Base-by-base conservation (phyloP, 2,329 filamentous ascomycete genomes). In the Xylariomycetidae sp. region DNA sequence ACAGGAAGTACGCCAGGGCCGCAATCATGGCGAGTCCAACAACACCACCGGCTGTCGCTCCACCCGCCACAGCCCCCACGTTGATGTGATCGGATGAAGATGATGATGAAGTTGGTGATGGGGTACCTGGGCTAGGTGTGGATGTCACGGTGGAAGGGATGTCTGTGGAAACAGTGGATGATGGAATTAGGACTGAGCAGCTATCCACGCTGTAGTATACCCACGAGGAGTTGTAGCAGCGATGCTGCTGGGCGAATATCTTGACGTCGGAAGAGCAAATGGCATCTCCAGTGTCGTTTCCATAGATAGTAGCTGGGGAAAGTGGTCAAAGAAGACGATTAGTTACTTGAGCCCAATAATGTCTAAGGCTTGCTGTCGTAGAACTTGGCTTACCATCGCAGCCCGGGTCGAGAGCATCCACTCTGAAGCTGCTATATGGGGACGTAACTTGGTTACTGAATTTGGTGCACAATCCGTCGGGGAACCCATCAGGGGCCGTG, bases 311-410 rank as follows among this genome's bases (percentile, higher is more conserved):
- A 12, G 10, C 6, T 16, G 6, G n/a, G n/a, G n/a, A n/a, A n/a
- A n/a, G n/a, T n/a, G n/a, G n/a, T n/a, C n/a, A n/a, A n/a, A n/a
- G n/a, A n/a, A n/a, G n/a, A n/a, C n/a, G n/a, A n/a, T n/a, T n/a
- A n/a, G n/a, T n/a, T n/a, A n/a, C n/a, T n/a, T n/a, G n/a, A n/a
- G n/a, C n/a, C n/a, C n/a, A n/a, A n/a, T n/a, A n/a, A n/a, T n/a
- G n/a, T n/a, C n/a, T n/a, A n/a, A n/a, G n/a, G n/a, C n/a, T n/a
- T n/a, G n/a, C n/a, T n/a, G n/a, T n/a, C n/a, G n/a, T n/a, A n/a
- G n/a, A n/a, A n/a, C n/a, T n/a, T n/a, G 6, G 23, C 30, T n/a
- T 31, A 31, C 30, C 22, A n/a, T 4, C 12, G 22, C 30, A 31
- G 30, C 30, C 30, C 16, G 12, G 5, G 20, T 31, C 30, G 9